A percentile compares a stretch with the other conserved stretches of the same genome.
Evolutionary conservation across 2,329 filamentous ascomycete genomes (phyloP).

Genomic region (Fusarium albosuccineum): DNA sequence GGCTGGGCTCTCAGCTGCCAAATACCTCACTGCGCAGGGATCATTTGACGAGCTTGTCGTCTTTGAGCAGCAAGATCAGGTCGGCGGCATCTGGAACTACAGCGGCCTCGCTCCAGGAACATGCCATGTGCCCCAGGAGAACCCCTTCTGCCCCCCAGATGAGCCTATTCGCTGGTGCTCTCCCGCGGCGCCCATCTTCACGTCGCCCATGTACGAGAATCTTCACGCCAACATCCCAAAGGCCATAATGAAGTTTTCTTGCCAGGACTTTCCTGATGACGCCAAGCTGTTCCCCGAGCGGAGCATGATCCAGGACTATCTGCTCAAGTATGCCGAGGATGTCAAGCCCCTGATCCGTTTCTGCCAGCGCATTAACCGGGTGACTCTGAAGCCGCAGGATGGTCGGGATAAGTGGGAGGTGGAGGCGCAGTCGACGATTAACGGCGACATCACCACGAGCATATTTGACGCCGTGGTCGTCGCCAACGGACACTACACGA

Average conservation of each 20-base stretch:
- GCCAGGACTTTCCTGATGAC: conserved; percentile 73
- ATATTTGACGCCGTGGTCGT: conserved; percentile 81
- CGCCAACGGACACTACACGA: conserved; percentile 80
- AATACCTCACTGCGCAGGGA: conserved; percentile 80
- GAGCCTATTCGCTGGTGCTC: conserved; percentile 66
- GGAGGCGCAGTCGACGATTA: conserved; percentile 63
- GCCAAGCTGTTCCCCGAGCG: conserved; percentile 81
- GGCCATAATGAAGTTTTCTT: conserved; percentile 83
- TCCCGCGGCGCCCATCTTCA: conserved; percentile 69
- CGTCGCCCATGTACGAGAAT: conserved; percentile 85
- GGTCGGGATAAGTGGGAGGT: conserved; percentile 71
- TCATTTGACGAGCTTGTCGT: conserved; percentile 77
- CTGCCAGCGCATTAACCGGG: conserved; percentile 75
- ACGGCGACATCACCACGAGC: conserved; percentile 54
- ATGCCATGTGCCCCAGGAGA: conserved; percentile 76
- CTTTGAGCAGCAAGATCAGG: conserved; percentile 82
- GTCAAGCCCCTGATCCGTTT: conserved; percentile 77
- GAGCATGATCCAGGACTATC: conserved; percentile 77
- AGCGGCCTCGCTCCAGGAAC: conserved; percentile 62
- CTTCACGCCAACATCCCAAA: conserved; percentile 91
- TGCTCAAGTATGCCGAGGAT: conserved; percentile 78
- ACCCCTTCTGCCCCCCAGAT: conserved; percentile 72
- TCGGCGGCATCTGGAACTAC: conserved; percentile 92
- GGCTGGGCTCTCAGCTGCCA: conserved; percentile 81
- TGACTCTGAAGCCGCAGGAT: conserved; percentile 54